Percentiles rank a stretch among this genome's conserved stretches.
These are phyloP conservation scores for Eimeria acervulina DNA, from an alignment of 169 alveolate genomes.

Conservation along the genomic window DNA sequence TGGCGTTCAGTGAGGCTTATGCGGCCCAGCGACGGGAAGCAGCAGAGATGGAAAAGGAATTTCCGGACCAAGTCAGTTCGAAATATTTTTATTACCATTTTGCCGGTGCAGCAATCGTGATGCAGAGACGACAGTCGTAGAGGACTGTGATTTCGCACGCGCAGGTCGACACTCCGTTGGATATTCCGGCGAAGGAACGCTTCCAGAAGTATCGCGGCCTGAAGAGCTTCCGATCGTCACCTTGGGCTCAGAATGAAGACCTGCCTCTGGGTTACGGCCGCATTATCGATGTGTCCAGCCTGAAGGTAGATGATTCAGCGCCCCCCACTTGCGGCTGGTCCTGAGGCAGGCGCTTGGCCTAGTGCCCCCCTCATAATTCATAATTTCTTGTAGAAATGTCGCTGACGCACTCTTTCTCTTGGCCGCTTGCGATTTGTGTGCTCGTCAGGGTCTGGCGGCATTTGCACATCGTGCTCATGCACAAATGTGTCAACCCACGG, in stretches of 20 bases:
- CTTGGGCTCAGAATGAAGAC: constrained; percentile 88
- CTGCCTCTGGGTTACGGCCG: constrained; percentile 87
- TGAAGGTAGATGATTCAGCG: constrained; percentile 51
- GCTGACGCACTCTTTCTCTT: not conserved
- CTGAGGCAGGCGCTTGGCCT: not conserved
- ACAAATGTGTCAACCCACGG: constrained; percentile 34
- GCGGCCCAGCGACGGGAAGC: constrained; percentile 72
- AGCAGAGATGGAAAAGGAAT: constrained; percentile 77
- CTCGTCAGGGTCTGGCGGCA: constrained; percentile 61
- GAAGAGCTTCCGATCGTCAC: constrained; percentile 87
- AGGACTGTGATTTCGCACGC: not conserved
- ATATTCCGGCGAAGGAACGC: constrained; percentile 81
- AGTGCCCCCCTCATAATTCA: not conserved
- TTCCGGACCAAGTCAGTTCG: constrained; percentile 55
- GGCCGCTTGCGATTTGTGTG: not conserved
- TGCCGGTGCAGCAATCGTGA: not conserved
- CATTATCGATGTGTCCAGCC: constrained; percentile 84
- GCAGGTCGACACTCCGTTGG: constrained; percentile 84
- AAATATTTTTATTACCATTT: not conserved
- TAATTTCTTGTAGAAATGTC: not conserved
- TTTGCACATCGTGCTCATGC: constrained; percentile 69
- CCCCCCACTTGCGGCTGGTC: not conserved
- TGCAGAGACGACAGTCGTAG: not conserved
- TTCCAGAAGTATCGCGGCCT: constrained; percentile 89
- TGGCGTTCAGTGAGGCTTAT: constrained; percentile 66